phyloP scores from a whole-genome alignment of 371 early-diverging fungal species.

The Syncephalastrum sp. region DNA sequence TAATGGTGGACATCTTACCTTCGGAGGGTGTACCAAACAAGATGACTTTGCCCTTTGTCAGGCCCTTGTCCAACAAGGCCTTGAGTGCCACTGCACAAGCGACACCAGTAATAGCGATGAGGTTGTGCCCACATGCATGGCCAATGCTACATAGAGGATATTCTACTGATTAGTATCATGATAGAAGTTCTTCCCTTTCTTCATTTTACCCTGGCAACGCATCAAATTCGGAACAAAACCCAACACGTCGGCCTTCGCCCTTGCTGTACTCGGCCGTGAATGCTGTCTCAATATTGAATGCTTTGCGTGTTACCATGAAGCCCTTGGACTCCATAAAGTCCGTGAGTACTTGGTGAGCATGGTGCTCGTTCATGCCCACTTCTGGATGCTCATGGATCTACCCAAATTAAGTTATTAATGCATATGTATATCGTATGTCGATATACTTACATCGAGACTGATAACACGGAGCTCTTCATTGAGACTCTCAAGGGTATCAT shows the following conservation, averaged over 20 bases:
- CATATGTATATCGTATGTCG: not conserved
- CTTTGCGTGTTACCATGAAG: constrained; percentile 50
- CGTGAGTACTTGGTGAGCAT: constrained; percentile 55
- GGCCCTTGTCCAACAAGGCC: constrained; percentile 46
- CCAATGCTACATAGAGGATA: constrained; percentile 36
- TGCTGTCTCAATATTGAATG: constrained; percentile 58
- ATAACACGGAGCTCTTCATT: constrained; percentile 50
- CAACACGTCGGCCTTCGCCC: constrained; percentile 43
- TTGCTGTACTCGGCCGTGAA: constrained; percentile 58
- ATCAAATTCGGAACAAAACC: constrained; percentile 66
- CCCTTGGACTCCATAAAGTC: constrained; percentile 55
- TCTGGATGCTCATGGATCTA: constrained; percentile 64
- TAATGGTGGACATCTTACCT: constrained; percentile 17
- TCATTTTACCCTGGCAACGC: constrained; percentile 54
- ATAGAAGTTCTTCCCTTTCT: not conserved
- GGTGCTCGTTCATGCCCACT: constrained; percentile 53
- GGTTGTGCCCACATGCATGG: constrained; percentile 68
- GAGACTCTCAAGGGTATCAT: constrained; percentile 40
- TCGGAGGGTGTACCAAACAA: constrained; percentile 86
- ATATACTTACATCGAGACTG: constrained; percentile 49
- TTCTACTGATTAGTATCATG: not conserved
- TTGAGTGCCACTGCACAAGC: constrained; percentile 64
- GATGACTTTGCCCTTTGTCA: constrained; percentile 56
- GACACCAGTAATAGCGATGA: constrained; percentile 69
- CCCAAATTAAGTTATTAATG: not conserved